Percentiles rank a stretch among this genome's conserved stretches.
These are phyloP conservation scores for Daldinia childiae DNA, from an alignment of 495 filamentous ascomycete genomes.

Conservation along the genomic window DNA sequence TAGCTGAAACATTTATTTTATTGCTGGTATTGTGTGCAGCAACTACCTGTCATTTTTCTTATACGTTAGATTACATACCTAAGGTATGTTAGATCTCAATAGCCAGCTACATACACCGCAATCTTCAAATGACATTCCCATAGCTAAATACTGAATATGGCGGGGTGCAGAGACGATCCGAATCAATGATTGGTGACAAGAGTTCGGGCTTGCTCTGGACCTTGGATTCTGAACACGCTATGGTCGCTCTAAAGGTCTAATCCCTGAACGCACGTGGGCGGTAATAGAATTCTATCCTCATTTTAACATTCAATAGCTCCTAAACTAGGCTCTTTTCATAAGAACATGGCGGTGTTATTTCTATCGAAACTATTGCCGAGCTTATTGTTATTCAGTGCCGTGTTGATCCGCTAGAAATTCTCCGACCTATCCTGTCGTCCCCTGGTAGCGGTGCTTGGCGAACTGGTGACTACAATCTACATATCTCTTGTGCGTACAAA, in stretches of 20 bases:
- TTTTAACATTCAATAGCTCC: conserved; percentile 11
- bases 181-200: not conserved
- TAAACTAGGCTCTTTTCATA: conserved; percentile 26
- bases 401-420: conserved; percentile 35
- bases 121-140: conserved; percentile 7
- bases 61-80: too few species aligned
- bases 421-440: conserved; percentile 22
- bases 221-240: conserved; percentile 27
- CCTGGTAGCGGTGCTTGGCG: conserved; percentile 21
- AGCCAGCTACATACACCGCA: too few species aligned
- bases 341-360: conserved; percentile 2
- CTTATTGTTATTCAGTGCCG: conserved; percentile 21
- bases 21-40: not conserved
- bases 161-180: conserved; percentile 17
- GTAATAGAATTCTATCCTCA: conserved; percentile 23
- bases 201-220: conserved; percentile 19
- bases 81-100: too few species aligned
- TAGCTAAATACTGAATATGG: conserved; percentile 27
- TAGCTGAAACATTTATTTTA: not conserved
- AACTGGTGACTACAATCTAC: conserved; percentile 1
- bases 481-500: not conserved
- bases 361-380: conserved; percentile 17
- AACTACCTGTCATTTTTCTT: too few species aligned
- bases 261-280: conserved; percentile 40
- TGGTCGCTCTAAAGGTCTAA: conserved; percentile 24